Evolutionary conservation across 2,329 filamentous ascomycete species (phyloP), one percentile per base, ranked within the genome.

Genomic region (Curvularia eragrostidis): DNA sequence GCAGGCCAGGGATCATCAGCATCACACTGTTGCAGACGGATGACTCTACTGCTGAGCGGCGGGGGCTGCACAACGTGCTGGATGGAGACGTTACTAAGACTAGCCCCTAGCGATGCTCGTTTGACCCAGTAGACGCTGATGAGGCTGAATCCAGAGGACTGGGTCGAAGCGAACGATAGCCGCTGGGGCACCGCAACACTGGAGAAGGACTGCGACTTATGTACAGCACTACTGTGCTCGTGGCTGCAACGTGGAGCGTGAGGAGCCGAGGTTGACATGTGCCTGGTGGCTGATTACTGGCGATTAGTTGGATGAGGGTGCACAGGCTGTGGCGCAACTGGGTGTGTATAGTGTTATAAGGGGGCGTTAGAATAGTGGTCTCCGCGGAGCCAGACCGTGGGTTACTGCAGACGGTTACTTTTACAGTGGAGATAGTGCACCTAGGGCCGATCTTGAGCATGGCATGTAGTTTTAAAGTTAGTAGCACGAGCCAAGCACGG

Each of bases 321-420:
- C 55, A 42, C 38, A 46, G 52, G 39, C 51, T 54, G 55, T 50
- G 46, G 51, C 51, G 52, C 51, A 58, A 30, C 26, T 19, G 39
- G 44, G 44, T 39, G n/a, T n/a, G n/a, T n/a, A n/a, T n/a, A n/a
- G n/a, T n/a, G n/a, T n/a, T n/a, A 34, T 43, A n/a, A 26, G 21
- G 32, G 18, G 23, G 48, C 42, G 26, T 48, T 13, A 21, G 38
- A 46, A 49, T 39, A 39, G 51, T 19, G 9, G 51, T n/a, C 23
- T 44, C 32, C 39, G 24, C 44, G 30, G 15, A 26, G n/a, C 12
- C 41, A 46, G 19, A 24, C 41, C n/a, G 44, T 21, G 51, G 52
- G 50, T 48, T 24, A 21, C 47, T 49, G 42, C 36, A 42, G 21
- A 21, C 23, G 15, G 51, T 42, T 34, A 21, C 21, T 39, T 42